Base-by-base conservation (phyloP, 2,329 filamentous ascomycete genomes). In the Chaetoscypha palmicola region DNA sequence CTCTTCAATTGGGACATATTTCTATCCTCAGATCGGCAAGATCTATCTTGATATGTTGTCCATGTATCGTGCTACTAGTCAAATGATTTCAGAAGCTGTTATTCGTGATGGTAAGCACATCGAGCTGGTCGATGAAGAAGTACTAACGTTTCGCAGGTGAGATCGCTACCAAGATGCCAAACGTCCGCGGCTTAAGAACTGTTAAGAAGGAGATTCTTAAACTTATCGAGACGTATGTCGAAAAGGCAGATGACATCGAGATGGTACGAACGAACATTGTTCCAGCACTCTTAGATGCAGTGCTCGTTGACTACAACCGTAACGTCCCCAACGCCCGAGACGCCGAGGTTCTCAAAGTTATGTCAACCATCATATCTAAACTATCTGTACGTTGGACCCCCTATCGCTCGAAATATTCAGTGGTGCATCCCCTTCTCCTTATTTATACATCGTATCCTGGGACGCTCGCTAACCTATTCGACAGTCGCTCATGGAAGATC, bases 181-280 rank as follows among this genome's bases (percentile, higher is more conserved):
- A 88, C 69, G 90, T 97, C 56, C 85, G 92, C 57, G 94, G 92
- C 26, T 71, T 98, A 52, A 81, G 92, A 54, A 98, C 92, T 0
- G 95, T 98, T 73, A 98, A 98, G 74, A 98, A 98, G 70, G 92
- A 98, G 65, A 97, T 98, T 41, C 70, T 98, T 54, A 98, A 98
- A 69, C 82, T 98, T 54, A 92, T 98, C 58, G 94, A 96, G 67
- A 95, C 86, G 4, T 98, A 97, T 55, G 89, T 98, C 28, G 90
- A 98, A 61, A 97, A 96, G 70, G 90, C 94, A 3, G 92, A 98
- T 67, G 92, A 98, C 62, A 70, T 94, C 44, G 86, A 94, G 62
- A 88, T 94, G 68, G 87, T 98, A 41, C 88, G 92, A 57, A 79
- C 81, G 54, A 94, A 90, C 61, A 92, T 98, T 71, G 90, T 98